These are phyloP conservation scores for Dalbergia cochinchinensis DNA, from an alignment of 306 rosid genomes.

Conservation along the genomic window DNA sequence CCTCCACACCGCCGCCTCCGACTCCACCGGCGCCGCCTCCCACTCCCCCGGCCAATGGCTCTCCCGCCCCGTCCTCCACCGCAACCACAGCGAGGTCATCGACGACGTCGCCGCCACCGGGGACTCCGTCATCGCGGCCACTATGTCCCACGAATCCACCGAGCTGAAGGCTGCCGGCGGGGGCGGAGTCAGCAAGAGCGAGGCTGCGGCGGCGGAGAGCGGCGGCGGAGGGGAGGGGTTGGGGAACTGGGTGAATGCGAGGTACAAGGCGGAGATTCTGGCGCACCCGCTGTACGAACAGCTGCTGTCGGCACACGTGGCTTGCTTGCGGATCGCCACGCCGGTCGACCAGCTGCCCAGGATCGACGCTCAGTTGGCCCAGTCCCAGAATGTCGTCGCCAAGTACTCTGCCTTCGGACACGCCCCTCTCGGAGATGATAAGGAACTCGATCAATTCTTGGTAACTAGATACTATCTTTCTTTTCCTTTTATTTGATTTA, in stretches of 20 bases:
- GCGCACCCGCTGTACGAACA: constrained; percentile 89
- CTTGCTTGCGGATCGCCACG: constrained; percentile 94
- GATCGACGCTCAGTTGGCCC: constrained; percentile 92
- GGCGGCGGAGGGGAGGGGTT: constrained; percentile 56
- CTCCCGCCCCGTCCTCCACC: constrained; percentile 71
- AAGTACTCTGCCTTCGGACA: constrained; percentile 87
- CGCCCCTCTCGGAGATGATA: constrained; percentile 73
- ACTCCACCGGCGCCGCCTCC: constrained; percentile 50
- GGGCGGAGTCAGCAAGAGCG: constrained; percentile 45
- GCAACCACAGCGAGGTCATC: constrained; percentile 82
- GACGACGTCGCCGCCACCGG: constrained; percentile 58
- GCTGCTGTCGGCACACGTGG: constrained; percentile 91
- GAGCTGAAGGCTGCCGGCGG: constrained; percentile 55
- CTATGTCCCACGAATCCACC: constrained; percentile 68
- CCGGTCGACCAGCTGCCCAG: constrained; percentile 98
- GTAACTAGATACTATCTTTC: constrained; percentile 46
- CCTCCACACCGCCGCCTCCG: constrained; percentile 81
- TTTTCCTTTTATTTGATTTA: no score
- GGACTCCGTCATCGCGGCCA: constrained; percentile 65
- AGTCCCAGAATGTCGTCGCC: constrained; percentile 93
- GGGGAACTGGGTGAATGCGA: constrained; percentile 87
- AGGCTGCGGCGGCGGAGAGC: constrained; percentile 51
- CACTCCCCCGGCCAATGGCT: constrained; percentile 84
- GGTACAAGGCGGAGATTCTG: constrained; percentile 83
- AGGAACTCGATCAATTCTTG: constrained; percentile 95